Percentiles rank a stretch among this genome's conserved stretches.
Conservation (phyloP, 768 basidiomycete species). For the Trametes cubensis region DNA sequence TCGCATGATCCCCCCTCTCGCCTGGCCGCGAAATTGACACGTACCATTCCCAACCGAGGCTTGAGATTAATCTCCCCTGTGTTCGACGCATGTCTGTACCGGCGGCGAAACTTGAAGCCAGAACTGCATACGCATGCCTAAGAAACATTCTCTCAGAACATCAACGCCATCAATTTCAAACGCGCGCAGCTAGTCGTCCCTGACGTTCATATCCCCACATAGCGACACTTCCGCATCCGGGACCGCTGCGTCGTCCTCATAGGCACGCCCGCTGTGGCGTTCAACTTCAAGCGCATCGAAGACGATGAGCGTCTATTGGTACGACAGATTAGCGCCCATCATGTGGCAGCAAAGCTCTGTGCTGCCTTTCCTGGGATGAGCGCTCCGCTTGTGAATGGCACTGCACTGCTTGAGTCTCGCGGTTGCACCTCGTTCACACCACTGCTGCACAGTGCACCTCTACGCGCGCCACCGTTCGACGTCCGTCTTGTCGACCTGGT, state of each 20-base stretch:
- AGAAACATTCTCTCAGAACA: not conserved
- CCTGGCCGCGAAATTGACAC: not conserved
- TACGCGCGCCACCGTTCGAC: no score
- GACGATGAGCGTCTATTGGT: not conserved
- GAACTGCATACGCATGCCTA: not conserved
- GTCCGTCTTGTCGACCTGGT: no score
- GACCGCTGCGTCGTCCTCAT: not conserved
- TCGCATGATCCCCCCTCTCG: no score
- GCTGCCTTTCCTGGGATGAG: not conserved
- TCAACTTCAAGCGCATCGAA: no score
- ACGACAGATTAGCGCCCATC: conserved; percentile 11
- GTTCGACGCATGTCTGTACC: not conserved
- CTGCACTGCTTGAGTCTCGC: no score
- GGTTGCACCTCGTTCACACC: no score
- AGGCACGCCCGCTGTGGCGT: not conserved
- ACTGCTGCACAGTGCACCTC: no score
- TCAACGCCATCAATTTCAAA: not conserved
- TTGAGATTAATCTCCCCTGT: no score
- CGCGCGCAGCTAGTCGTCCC: not conserved
- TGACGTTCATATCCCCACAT: not conserved
- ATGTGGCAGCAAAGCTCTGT: not conserved
- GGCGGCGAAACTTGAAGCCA: conserved; percentile 13
- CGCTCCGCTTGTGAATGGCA: not conserved
- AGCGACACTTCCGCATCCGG: not conserved
- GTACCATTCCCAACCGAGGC: not conserved